Conservation (phyloP, 2,329 filamentous ascomycete species). For the Scedosporium boydii region DNA sequence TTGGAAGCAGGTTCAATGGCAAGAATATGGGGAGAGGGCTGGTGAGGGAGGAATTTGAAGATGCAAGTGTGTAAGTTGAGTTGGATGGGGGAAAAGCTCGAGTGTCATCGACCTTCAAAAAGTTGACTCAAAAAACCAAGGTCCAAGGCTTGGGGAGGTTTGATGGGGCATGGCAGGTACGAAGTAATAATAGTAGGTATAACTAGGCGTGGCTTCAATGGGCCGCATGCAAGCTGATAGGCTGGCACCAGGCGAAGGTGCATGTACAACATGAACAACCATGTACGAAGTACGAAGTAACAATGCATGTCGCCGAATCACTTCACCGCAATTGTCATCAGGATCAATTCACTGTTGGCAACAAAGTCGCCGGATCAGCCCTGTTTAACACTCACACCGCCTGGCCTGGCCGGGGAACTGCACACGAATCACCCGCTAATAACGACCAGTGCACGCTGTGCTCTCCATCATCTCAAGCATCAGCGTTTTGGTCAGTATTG, state of each 20-base stretch:
- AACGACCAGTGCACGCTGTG: too few species aligned
- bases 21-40: background rate
- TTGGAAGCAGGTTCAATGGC: background rate
- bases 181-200: background rate
- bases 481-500: too few species aligned
- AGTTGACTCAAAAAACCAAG: background rate
- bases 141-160: background rate
- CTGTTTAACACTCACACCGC: background rate
- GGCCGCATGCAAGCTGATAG: too few species aligned
- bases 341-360: background rate
- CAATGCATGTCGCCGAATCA: background rate
- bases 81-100: background rate
- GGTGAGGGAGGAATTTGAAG: background rate
- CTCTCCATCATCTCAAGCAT: too few species aligned
- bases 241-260: background rate
- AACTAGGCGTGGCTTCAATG: too few species aligned
- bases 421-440: background rate
- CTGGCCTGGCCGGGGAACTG: background rate
- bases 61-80: constrained; percentile 1
- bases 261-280: background rate
- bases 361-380: background rate
- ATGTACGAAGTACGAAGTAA: background rate
- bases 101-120: background rate
- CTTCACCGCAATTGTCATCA: constrained; percentile 2
- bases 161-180: background rate